Evolutionary conservation across 768 basidiomycete species (phyloP), one percentile per base, ranked within the genome.

Genomic region (Boletus sensibilis): DNA sequence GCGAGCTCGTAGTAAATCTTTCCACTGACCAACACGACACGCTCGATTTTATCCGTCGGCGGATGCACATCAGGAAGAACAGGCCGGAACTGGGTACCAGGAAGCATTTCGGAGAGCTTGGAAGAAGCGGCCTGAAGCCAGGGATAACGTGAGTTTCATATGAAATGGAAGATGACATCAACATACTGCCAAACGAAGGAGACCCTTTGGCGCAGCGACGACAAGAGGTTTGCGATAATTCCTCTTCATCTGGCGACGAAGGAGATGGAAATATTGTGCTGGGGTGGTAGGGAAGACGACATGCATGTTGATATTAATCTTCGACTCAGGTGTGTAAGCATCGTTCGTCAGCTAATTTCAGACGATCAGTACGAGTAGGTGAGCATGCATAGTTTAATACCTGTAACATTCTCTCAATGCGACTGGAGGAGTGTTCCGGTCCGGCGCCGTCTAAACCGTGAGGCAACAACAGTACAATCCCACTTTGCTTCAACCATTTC

Each of bases 401-500:
- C 79, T 94, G 94, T n/a, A 96, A 76, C 85, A 93, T 90, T 37
- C 94, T 79, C 67, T 97, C 94, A 40, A 96, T 78, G 16, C 94
- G 84, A 47, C 85, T 88, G 0, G 91, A 93, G 1, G 93, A 96
- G 67, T 97, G 94, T 68, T 97, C 94, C 0, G 94, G 94, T 2
- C 94, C 94, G 16, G 94, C 93, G 29, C 94, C 94, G 62, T 97
- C 93, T 16, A 92, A 77, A 16, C 94, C 94, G 58, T 97, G 94
- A 25, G 94, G 94, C 0, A 97, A 78, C 44, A 93, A 81, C 55
- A 97, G 74, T 5, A 92, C 87, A 21, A 97, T 80, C 0, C 89
- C 94, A 61, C 92, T 94, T 73, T 96, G 94, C 68, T 86, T 90
- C 45, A 92, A 73, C 94, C 94, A 97, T 76, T 97, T 97, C 4